phyloP scores from a whole-genome alignment of 1,139 yeast species.

The Yamadazyma spencermartinsiae region DNA sequence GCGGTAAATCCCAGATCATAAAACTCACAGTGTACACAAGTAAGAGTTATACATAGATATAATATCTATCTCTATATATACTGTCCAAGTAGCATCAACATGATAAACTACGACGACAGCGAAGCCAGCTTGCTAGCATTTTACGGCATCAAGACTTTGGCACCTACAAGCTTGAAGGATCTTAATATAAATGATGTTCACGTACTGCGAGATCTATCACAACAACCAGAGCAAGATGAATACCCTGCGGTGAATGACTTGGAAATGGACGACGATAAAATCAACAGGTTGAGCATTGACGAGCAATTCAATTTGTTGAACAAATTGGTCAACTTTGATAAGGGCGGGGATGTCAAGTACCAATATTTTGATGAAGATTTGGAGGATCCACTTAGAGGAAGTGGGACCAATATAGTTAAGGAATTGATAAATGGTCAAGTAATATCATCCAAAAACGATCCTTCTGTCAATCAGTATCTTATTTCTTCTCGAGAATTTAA shows the following conservation, averaged over 20 bases:
- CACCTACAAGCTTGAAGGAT: slow-evolving; percentile 24
- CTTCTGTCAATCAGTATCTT: slow-evolving; percentile 53
- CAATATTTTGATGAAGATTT: slow-evolving; percentile 21
- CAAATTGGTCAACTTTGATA: slow-evolving; percentile 21
- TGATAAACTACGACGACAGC: slow-evolving; percentile 30
- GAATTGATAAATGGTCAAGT: slow-evolving; percentile 41
- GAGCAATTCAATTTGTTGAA: slow-evolving; percentile 33
- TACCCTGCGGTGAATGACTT: background rate
- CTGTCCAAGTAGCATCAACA: too few relatives aligned
- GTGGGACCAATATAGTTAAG: slow-evolving; percentile 43
- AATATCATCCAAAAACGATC: slow-evolving; percentile 39
- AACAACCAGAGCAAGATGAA: slow-evolving; percentile 18
- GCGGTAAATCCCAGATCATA: too few relatives aligned
- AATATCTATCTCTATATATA: too few relatives aligned
- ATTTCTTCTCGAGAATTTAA: slow-evolving; percentile 74
- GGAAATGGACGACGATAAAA: slow-evolving; percentile 7
- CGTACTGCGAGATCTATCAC: slow-evolving; percentile 15
- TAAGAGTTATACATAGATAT: too few relatives aligned
- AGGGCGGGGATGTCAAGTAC: slow-evolving; percentile 7
- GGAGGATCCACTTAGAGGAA: slow-evolving; percentile 59
- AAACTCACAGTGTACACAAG: too few relatives aligned
- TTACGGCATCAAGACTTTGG: slow-evolving; percentile 27
- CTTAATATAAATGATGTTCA: slow-evolving; percentile 13
- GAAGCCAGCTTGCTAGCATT: slow-evolving; percentile 21
- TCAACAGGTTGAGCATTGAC: slow-evolving; percentile 25